Evolutionary conservation across 352 stramenopile genomes (phyloP).

Genomic region (Phytophthora pistaciae): DNA sequence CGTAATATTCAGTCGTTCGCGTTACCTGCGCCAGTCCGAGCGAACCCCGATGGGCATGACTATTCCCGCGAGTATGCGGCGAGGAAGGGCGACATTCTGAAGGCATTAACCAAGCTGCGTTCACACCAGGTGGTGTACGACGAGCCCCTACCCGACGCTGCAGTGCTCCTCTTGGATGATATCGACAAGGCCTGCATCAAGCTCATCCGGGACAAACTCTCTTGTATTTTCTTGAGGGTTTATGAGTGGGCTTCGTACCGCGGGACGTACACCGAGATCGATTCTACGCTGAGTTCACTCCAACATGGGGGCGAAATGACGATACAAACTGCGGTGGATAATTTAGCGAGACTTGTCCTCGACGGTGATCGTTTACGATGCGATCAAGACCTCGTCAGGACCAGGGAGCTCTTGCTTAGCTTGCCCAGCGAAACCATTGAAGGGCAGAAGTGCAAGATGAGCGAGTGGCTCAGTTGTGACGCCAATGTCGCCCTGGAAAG

Average conservation of each 20-base stretch:
- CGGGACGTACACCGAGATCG: constrained; percentile 1
- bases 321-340: not conserved
- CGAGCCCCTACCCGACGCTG: constrained; percentile 2
- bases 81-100: constrained; percentile 1
- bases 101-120: not conserved
- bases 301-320: not conserved
- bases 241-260: constrained; percentile 9
- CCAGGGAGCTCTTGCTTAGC: not conserved
- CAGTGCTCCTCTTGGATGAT: constrained; percentile 1
- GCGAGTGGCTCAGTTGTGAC: constrained; percentile 14
- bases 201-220: no score
- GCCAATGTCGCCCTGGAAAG: constrained; percentile 10
- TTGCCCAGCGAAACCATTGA: no score
- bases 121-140: constrained; percentile 8
- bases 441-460: not conserved
- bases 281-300: not conserved
- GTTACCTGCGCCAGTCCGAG: constrained; percentile 5
- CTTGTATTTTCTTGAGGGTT: not conserved
- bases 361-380: not conserved
- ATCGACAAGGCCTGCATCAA: no score
- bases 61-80: constrained; percentile 15
- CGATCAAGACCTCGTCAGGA: not conserved
- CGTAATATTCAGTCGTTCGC: constrained; percentile 12
- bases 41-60: constrained; percentile 3
- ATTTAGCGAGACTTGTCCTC: constrained; percentile 1